Percentiles rank a stretch among this genome's conserved stretches.
Conservation (phyloP, 768 basidiomycete genomes). For the Polyporus arcularius region DNA sequence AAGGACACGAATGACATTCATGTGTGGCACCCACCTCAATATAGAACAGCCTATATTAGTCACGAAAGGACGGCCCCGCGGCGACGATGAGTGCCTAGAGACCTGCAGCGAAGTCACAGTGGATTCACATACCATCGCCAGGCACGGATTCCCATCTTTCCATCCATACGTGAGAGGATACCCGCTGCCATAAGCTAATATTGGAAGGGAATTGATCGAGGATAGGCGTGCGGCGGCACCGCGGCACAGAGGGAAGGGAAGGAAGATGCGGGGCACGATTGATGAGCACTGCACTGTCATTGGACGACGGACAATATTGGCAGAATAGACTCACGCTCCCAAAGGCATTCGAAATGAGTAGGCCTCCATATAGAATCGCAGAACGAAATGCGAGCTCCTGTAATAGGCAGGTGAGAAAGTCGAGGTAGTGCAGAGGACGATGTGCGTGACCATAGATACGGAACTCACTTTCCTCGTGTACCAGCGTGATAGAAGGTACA, state of each 20-base stretch:
- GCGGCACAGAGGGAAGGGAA: neutral
- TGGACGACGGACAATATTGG: neutral
- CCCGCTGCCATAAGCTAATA: constrained; percentile 71
- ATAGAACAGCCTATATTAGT: constrained; percentile 59
- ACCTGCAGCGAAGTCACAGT: neutral
- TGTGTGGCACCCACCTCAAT: constrained; percentile 50
- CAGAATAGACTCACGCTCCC: constrained; percentile 48
- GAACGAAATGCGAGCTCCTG: constrained; percentile 69
- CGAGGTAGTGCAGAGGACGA: neutral
- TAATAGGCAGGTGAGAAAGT: constrained; percentile 23
- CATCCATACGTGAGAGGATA: constrained; percentile 70
- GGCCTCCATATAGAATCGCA: constrained; percentile 59
- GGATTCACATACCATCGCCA: constrained; percentile 61
- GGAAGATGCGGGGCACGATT: neutral
- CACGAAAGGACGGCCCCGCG: neutral
- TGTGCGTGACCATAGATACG: neutral
- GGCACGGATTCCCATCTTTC: constrained; percentile 61
- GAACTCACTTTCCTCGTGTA: constrained; percentile 36
- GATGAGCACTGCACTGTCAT: neutral
- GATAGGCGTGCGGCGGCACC: neutral
- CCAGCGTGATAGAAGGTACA: constrained; percentile 41
- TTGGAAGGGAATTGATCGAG: neutral
- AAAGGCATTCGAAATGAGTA: constrained; percentile 68
- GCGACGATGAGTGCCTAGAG: neutral
- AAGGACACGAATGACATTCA: neutral